Percentiles rank a stretch among this genome's conserved stretches.
Evolutionary conservation across 495 filamentous ascomycete species (phyloP).

Genomic region (Annulohypoxylon moriforme): DNA sequence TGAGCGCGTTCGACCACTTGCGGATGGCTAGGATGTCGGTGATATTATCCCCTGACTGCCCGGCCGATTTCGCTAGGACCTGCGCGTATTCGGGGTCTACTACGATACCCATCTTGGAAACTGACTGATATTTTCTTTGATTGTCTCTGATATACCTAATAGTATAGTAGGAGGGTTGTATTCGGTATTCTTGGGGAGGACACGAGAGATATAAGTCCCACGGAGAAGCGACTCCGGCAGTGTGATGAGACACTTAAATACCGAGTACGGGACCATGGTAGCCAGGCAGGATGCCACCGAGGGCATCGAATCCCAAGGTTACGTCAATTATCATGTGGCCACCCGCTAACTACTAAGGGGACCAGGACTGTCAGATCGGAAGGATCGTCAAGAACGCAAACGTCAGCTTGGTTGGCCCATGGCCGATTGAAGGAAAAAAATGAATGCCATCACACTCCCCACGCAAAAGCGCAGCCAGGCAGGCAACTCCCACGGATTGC

Average conservation of each 20-base stretch:
- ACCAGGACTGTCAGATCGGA: not conserved
- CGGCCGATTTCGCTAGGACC: not conserved
- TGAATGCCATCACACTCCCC: not conserved
- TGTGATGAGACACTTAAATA: not conserved
- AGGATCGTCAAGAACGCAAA: not conserved
- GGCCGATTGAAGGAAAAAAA: not conserved
- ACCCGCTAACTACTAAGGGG: not conserved
- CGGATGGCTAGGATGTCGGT: slow-evolving; percentile 1
- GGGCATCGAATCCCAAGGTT: not conserved
- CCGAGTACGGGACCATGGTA: not conserved
- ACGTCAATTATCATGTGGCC: slow-evolving; percentile 2
- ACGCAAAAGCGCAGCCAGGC: not conserved
- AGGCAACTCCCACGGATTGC: not conserved
- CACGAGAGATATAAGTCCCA: not conserved
- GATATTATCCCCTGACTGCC: not conserved
- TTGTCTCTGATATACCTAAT: not conserved
- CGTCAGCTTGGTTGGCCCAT: not conserved
- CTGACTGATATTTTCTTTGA: not conserved
- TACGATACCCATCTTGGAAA: slow-evolving; percentile 1
- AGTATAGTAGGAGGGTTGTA: not conserved
- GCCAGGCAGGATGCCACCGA: too few species aligned
- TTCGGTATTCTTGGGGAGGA: not conserved
- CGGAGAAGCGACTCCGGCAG: not conserved
- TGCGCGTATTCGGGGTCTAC: slow-evolving; percentile 9
- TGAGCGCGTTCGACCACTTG: not conserved